These are phyloP conservation scores for Leccinum barrowsii DNA, from an alignment of 768 basidiomycete genomes.

Conservation along the genomic window DNA sequence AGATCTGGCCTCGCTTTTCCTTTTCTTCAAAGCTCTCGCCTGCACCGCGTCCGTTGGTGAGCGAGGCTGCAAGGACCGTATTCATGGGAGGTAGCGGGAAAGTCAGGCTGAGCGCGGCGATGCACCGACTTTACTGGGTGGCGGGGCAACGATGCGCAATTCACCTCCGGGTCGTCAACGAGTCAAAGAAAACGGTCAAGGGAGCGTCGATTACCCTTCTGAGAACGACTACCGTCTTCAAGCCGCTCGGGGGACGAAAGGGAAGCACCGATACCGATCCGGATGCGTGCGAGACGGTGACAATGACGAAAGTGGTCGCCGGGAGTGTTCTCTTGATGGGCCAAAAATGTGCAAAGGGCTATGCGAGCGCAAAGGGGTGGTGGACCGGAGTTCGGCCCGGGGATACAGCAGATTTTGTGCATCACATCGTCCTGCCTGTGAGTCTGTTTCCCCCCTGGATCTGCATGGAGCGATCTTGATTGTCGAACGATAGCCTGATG, in stretches of 20 bases:
- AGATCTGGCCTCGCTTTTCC: conserved; percentile 74
- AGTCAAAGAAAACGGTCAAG: conserved; percentile 65
- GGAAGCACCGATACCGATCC: conserved; percentile 39
- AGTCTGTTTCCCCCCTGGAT: conserved; percentile 27
- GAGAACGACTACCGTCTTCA: conserved; percentile 65
- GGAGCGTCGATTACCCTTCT: conserved; percentile 58
- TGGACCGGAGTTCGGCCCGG: conserved; percentile 78
- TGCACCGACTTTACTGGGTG: conserved; percentile 76
- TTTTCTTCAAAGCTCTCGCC: conserved; percentile 58
- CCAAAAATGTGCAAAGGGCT: conserved; percentile 57
- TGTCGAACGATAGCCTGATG: conserved; percentile 49
- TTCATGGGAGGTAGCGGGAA: conserved; percentile 64
- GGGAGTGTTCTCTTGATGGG: conserved; percentile 65
- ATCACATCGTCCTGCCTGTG: conserved; percentile 74
- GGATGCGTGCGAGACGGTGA: conserved; percentile 62
- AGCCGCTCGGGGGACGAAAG: conserved; percentile 36
- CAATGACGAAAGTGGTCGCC: conserved; percentile 59
- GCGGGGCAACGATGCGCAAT: conserved; percentile 78
- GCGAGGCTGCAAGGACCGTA: conserved; percentile 49
- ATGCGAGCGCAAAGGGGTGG: conserved; percentile 83
- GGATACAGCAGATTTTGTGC: conserved; percentile 58
- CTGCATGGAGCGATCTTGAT: conserved; percentile 2
- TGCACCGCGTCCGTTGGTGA: conserved; percentile 55
- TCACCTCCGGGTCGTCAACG: conserved; percentile 61
- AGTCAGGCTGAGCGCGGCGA: conserved; percentile 58